Evolutionary conservation across 371 early-diverging fungal species (phyloP).

Genomic region (Nosema granulosis): DNA sequence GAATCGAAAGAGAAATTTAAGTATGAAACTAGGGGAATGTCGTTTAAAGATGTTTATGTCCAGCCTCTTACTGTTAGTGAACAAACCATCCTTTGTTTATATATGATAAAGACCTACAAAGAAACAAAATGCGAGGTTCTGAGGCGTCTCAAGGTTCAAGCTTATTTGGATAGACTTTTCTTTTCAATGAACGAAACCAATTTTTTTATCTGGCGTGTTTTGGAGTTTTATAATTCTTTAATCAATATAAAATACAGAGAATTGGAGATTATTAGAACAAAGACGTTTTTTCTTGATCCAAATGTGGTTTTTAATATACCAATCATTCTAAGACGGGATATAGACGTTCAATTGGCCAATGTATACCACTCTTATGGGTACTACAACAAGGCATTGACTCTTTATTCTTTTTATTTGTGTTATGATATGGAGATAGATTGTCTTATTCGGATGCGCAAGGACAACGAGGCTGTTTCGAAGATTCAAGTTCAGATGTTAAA

Average conservation of each 20-base stretch:
- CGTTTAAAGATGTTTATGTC: slow-evolving; percentile 25
- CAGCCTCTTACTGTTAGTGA: slow-evolving; percentile 18
- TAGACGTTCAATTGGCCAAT: slow-evolving; percentile 8
- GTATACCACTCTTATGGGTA: slow-evolving; percentile 1
- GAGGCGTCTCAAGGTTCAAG: slow-evolving; percentile 24
- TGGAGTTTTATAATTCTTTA: slow-evolving; percentile 5
- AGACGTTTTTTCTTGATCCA: neutral
- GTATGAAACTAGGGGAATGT: neutral
- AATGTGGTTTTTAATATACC: slow-evolving; percentile 33
- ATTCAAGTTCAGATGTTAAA: slow-evolving; percentile 16
- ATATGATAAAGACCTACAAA: slow-evolving; percentile 31
- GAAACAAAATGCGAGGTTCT: slow-evolving; percentile 16
- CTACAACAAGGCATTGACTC: slow-evolving; percentile 10
- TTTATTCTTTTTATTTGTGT: neutral
- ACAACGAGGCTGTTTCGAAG: slow-evolving; percentile 27
- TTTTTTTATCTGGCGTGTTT: neutral
- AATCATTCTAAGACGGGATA: slow-evolving; percentile 33
- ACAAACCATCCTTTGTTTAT: slow-evolving; percentile 16
- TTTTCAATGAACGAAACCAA: slow-evolving; percentile 32
- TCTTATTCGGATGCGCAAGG: slow-evolving; percentile 24
- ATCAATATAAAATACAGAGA: neutral
- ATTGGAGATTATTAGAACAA: neutral
- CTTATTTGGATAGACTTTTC: slow-evolving; percentile 50
- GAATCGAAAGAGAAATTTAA: neutral
- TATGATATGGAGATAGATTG: slow-evolving; percentile 39